These are phyloP conservation scores for Datisca glomerata DNA, from an alignment of 306 rosid species.

Conservation along the genomic window DNA sequence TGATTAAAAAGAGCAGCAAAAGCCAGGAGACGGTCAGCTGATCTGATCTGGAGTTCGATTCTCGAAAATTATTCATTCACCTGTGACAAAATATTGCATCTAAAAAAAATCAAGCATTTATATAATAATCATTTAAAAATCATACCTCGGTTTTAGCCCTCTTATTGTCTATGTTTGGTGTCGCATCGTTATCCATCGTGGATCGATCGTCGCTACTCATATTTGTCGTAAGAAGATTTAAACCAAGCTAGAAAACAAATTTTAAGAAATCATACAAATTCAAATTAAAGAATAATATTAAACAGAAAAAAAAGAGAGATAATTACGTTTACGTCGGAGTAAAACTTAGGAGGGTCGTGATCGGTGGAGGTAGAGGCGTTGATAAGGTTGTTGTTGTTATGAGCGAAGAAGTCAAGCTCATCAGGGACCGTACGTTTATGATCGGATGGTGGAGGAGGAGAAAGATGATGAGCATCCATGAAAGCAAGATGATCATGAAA, in stretches of 20 bases:
- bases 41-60: background rate
- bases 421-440: conserved; percentile 27
- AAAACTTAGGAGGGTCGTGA: conserved; percentile 12
- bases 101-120: background rate
- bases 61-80: conserved; percentile 1
- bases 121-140: background rate
- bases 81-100: background rate
- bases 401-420: conserved; percentile 69
- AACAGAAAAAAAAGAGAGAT: background rate
- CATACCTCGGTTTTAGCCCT: conserved; percentile 41
- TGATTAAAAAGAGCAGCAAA: no score
- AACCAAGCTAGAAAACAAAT: conserved; percentile 40
- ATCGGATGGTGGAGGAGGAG: conserved; percentile 17
- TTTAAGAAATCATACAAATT: no score
- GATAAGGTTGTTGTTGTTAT: conserved; percentile 8
- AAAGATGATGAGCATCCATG: background rate
- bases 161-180: conserved; percentile 26
- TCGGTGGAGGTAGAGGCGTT: conserved; percentile 2
- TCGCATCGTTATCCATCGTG: conserved; percentile 30
- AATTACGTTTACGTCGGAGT: conserved; percentile 43
- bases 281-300: background rate
- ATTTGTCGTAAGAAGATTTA: conserved; percentile 56
- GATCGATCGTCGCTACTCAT: conserved; percentile 45
- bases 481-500: conserved; percentile 45
- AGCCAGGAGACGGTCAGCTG: no score